Evolutionary conservation across 495 filamentous ascomycete genomes (phyloP).

Genomic region (Penicillium riverlandense): DNA sequence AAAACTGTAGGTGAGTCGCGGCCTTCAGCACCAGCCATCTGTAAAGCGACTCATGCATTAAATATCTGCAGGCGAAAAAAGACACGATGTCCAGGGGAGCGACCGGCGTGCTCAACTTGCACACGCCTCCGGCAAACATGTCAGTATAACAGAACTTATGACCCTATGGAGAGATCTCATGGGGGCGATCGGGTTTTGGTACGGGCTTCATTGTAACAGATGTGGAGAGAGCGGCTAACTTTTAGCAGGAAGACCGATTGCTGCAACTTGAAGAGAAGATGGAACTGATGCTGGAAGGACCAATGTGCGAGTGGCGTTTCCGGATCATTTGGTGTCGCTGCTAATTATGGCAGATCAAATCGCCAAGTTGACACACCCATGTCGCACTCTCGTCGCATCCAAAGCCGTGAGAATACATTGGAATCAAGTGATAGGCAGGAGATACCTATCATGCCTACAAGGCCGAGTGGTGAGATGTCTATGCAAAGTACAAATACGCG

Average conservation of each 20-base stretch:
- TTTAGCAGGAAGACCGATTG: slow-evolving; percentile 28
- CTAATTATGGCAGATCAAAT: slow-evolving; percentile 8
- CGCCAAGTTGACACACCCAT: slow-evolving; percentile 8
- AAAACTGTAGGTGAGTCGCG: slow-evolving; percentile 31
- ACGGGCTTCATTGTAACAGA: slow-evolving; percentile 1
- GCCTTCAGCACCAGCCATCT: background rate
- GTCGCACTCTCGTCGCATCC: background rate
- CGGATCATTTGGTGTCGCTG: background rate
- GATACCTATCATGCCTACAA: background rate
- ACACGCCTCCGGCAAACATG: slow-evolving; percentile 32
- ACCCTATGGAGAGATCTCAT: slow-evolving; percentile 2
- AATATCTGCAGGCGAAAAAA: slow-evolving; percentile 28
- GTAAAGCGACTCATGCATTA: no score
- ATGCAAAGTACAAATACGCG: slow-evolving; percentile 9
- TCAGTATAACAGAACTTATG: slow-evolving; percentile 22
- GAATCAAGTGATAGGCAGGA: background rate
- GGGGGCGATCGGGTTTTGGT: slow-evolving; percentile 13
- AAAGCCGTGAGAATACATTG: slow-evolving; percentile 4
- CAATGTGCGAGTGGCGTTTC: slow-evolving; percentile 10
- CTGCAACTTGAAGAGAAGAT: slow-evolving; percentile 37
- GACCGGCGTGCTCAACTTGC: slow-evolving; percentile 36
- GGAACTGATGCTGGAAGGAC: slow-evolving; percentile 28
- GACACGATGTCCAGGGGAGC: slow-evolving; percentile 38
- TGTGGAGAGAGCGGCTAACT: no score
- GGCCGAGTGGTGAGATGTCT: slow-evolving; percentile 3